phyloP scores from a whole-genome alignment of 257 asterid genomes.

The Nicotiana benthamiana region DNA sequence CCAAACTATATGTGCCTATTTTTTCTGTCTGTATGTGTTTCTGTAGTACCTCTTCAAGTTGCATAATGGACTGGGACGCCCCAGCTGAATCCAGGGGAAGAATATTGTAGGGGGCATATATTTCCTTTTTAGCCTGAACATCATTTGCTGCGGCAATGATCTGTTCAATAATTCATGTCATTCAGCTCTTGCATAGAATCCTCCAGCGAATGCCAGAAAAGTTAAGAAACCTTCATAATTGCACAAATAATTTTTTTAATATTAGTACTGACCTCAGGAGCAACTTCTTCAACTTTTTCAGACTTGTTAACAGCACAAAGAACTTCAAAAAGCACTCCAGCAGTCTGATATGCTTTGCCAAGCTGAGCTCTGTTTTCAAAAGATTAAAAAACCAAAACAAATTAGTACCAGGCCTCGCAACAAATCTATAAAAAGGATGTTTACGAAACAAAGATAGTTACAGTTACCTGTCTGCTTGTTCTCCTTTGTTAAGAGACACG shows the following conservation, averaged over 20 bases:
- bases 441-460: not conserved
- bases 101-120: constrained; percentile 85
- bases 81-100: constrained; percentile 97
- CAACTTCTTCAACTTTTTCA: constrained; percentile 90
- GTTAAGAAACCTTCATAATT: not conserved
- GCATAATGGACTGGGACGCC: constrained; percentile 89
- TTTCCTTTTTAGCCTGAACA: constrained; percentile 91
- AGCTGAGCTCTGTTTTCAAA: constrained; percentile 71
- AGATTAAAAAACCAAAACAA: not conserved
- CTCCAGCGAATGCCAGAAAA: constrained; percentile 4
- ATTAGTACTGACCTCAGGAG: constrained; percentile 76
- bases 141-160: constrained; percentile 97
- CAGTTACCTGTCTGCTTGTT: constrained; percentile 81
- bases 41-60: constrained; percentile 84
- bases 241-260: not conserved
- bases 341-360: constrained; percentile 97
- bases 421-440: not conserved
- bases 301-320: constrained; percentile 96
- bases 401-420: not conserved
- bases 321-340: constrained; percentile 96
- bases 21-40: not conserved
- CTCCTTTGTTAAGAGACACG: constrained; percentile 86
- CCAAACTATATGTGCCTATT: not conserved
- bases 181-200: constrained; percentile 8
- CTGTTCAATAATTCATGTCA: constrained; percentile 33